Percentiles rank a stretch among this genome's conserved stretches.
These are phyloP conservation scores for Penicillium decumbens DNA, from an alignment of 2,329 filamentous ascomycete genomes.

Conservation along the genomic window DNA sequence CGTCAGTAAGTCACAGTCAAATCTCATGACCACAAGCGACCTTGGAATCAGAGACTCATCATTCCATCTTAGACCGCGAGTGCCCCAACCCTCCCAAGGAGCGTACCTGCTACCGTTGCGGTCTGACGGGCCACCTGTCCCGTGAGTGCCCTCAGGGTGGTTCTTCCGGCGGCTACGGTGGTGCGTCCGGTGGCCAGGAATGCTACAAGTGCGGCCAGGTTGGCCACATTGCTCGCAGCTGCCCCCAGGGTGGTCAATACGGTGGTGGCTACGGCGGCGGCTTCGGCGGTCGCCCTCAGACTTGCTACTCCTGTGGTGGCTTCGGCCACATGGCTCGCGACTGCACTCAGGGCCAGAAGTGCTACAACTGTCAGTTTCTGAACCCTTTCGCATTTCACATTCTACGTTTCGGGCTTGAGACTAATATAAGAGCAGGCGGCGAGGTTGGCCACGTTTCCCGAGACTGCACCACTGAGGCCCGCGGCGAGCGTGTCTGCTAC, in stretches of 20 bases:
- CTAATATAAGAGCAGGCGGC: conserved; percentile 48
- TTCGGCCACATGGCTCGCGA: conserved; percentile 97
- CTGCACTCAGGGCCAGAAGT: conserved; percentile 98
- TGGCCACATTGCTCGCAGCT: conserved; percentile 83
- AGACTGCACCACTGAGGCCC: conserved; percentile 90
- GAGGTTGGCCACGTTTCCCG: conserved; percentile 93
- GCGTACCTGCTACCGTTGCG: conserved; percentile 62
- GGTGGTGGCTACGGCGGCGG: conserved; percentile 45
- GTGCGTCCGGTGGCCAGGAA: conserved; percentile 55
- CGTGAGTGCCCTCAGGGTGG: conserved; percentile 61
- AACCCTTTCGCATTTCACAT: not conserved
- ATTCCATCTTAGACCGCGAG: conserved; percentile 63
- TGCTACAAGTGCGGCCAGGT: conserved; percentile 99
- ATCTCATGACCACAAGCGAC: not conserved
- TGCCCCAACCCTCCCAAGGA: conserved; percentile 87
- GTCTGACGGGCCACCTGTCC: conserved; percentile 81
- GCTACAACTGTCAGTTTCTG: conserved; percentile 83
- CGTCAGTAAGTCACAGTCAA: conserved; percentile 59
- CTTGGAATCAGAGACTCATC: not conserved
- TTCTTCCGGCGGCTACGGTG: conserved; percentile 40
- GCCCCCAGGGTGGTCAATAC: conserved; percentile 49
- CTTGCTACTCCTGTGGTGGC: conserved; percentile 97
- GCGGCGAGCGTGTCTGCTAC: conserved; percentile 95
- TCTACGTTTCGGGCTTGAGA: not conserved
- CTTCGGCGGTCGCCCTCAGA: conserved; percentile 62